Conservation (phyloP, 2,329 filamentous ascomycete genomes). For the Microsporum canis region DNA sequence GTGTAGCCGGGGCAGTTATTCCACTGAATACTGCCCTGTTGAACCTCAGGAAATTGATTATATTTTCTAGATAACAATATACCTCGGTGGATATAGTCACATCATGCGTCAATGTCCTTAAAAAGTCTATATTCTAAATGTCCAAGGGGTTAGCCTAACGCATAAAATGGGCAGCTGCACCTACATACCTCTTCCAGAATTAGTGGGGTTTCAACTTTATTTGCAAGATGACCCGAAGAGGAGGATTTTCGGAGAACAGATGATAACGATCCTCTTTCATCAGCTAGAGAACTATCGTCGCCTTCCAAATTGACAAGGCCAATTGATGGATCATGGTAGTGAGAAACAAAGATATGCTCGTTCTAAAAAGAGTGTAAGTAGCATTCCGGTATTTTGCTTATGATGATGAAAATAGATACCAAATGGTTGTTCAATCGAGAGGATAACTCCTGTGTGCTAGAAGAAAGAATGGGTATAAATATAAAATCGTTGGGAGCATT, state of each 20-base stretch:
- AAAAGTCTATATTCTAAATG: conserved; percentile 40
- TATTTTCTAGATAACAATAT: conserved; percentile 72
- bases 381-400: background rate
- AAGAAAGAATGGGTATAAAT: conserved; percentile 58
- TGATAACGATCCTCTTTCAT: conserved; percentile 26
- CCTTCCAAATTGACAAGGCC: conserved; percentile 59
- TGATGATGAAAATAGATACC: conserved; percentile 18
- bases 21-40: conserved; percentile 74
- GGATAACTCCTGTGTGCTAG: conserved; percentile 23
- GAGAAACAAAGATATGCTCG: conserved; percentile 77
- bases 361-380: conserved; percentile 37
- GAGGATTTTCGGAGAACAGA: conserved; percentile 27
- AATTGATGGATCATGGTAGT: conserved; percentile 63
- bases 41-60: conserved; percentile 74
- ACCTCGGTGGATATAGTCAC: conserved; percentile 65
- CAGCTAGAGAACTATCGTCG: conserved; percentile 27
- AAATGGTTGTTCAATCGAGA: conserved; percentile 32
- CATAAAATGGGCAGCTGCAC: background rate
- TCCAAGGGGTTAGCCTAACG: background rate
- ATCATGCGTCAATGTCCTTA: conserved; percentile 48
- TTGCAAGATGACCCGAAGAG: background rate
- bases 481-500: conserved; percentile 66
- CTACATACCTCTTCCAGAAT: conserved; percentile 5
- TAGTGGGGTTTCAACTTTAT: background rate
- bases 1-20: conserved; percentile 65